These are phyloP conservation scores for Mimosa pudica DNA, from an alignment of 306 rosid species.

Conservation along the genomic window DNA sequence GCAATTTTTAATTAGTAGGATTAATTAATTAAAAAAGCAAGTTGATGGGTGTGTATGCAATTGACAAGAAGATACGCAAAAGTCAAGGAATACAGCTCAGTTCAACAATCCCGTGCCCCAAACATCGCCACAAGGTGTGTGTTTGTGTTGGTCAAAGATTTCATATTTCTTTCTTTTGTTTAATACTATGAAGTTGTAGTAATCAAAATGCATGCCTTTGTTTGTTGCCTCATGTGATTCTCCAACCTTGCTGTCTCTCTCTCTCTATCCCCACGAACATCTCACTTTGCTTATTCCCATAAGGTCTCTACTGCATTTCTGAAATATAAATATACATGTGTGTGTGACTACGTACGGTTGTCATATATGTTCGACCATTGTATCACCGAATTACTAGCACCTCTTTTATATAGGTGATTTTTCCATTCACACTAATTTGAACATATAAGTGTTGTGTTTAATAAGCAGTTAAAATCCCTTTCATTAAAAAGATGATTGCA, in stretches of 20 bases:
- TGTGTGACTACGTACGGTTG: too few species aligned
- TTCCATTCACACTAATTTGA: too few species aligned
- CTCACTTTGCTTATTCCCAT: too few species aligned
- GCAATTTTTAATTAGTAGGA: neutral
- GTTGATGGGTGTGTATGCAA: neutral
- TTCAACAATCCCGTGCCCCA: conserved; percentile 45
- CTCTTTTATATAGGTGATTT: too few species aligned
- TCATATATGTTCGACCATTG: too few species aligned
- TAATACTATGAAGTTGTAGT: neutral
- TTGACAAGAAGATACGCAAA: conserved; percentile 49
- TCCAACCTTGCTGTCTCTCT: conserved; percentile 5
- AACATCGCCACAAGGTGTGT: conserved; percentile 56
- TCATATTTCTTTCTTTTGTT: neutral
- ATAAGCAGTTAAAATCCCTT: too few species aligned
- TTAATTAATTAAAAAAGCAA: neutral
- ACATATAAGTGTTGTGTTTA: too few species aligned
- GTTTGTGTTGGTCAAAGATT: conserved; percentile 56
- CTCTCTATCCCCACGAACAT: neutral
- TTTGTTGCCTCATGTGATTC: conserved; percentile 48
- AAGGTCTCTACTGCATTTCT: too few species aligned
- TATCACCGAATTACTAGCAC: too few species aligned
- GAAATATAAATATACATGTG: too few species aligned
- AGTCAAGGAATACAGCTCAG: conserved; percentile 54
- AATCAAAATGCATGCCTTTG: neutral
- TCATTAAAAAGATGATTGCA: too few species aligned